These are phyloP conservation scores for Mycocentrospora acerina DNA, from an alignment of 2,329 filamentous ascomycete genomes.

Conservation along the genomic window DNA sequence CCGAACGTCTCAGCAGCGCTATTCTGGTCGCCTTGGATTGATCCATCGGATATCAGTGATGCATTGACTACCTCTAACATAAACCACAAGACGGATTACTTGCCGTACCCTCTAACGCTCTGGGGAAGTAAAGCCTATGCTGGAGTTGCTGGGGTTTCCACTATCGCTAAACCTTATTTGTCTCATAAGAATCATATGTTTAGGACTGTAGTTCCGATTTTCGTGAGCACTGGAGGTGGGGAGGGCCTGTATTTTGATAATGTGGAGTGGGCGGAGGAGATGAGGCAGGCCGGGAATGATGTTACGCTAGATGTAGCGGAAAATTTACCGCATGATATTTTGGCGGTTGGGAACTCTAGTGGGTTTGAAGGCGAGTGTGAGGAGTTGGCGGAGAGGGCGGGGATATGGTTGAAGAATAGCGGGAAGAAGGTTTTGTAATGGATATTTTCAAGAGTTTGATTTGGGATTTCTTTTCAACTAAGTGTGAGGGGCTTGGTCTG, in stretches of 20 bases:
- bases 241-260: slow-evolving; percentile 49
- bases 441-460: too few relatives aligned
- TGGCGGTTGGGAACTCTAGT: slow-evolving; percentile 43
- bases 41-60: slow-evolving; percentile 32
- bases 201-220: slow-evolving; percentile 43
- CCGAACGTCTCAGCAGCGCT: slow-evolving; percentile 41
- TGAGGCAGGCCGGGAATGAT: slow-evolving; percentile 44
- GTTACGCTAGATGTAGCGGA: slow-evolving; percentile 46
- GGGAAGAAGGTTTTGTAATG: slow-evolving; percentile 7
- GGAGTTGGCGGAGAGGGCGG: slow-evolving; percentile 39
- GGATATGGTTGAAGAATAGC: slow-evolving; percentile 36
- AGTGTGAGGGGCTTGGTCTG: too few relatives aligned
- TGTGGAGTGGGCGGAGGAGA: slow-evolving; percentile 39
- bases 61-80: slow-evolving; percentile 30
- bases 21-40: slow-evolving; percentile 49
- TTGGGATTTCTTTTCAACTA: too few relatives aligned
- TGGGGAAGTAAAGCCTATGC: slow-evolving; percentile 48
- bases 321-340: slow-evolving; percentile 50
- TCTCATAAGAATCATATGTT: slow-evolving; percentile 43
- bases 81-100: slow-evolving; percentile 46
- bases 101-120: slow-evolving; percentile 39
- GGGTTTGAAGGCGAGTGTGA: slow-evolving; percentile 47
- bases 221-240: slow-evolving; percentile 43
- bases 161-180: slow-evolving; percentile 40
- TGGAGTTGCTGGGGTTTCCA: slow-evolving; percentile 14